A percentile compares a stretch with the other conserved stretches of the same genome.
phyloP scores from a whole-genome alignment of 768 basidiomycete species.

The Lentinula detonsa region DNA sequence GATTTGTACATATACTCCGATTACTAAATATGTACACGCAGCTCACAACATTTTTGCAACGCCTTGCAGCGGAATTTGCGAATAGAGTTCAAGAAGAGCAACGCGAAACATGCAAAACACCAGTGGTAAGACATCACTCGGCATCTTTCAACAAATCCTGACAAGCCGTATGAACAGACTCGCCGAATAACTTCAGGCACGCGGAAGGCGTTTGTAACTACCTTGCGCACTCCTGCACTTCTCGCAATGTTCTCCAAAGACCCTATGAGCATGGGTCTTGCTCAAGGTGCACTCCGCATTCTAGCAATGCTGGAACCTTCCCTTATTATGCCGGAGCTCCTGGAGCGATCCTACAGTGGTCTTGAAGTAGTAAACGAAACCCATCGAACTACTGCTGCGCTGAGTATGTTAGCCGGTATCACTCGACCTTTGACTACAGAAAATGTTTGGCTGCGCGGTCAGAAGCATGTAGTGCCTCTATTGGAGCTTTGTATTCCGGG shows the following conservation, averaged over 20 bases:
- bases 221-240: conserved; percentile 79
- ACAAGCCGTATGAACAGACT: conserved; percentile 30
- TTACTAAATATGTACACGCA: conserved; percentile 15
- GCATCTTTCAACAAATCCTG: background rate
- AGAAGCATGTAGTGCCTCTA: conserved; percentile 82
- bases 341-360: conserved; percentile 88
- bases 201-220: conserved; percentile 74
- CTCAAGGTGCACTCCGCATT: conserved; percentile 72
- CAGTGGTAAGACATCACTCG: conserved; percentile 41
- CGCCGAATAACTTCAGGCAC: conserved; percentile 79
- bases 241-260: conserved; percentile 92
- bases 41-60: conserved; percentile 70
- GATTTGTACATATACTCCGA: background rate
- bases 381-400: conserved; percentile 86
- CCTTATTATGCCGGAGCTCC: conserved; percentile 83
- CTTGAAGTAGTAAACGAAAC: conserved; percentile 95
- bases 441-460: conserved; percentile 76
- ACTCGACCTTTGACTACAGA: conserved; percentile 74
- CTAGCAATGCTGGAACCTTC: conserved; percentile 78
- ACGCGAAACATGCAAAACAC: conserved; percentile 70
- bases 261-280: conserved; percentile 68
- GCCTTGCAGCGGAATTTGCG: conserved; percentile 67
- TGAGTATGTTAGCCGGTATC: conserved; percentile 77
- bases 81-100: conserved; percentile 80
- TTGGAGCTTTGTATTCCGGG: conserved; percentile 88